Evolutionary conservation across 164 flowering plant genomes (phyloP), one percentile per base, ranked within the genome.

Genomic region (Nymphaea thermarum): DNA sequence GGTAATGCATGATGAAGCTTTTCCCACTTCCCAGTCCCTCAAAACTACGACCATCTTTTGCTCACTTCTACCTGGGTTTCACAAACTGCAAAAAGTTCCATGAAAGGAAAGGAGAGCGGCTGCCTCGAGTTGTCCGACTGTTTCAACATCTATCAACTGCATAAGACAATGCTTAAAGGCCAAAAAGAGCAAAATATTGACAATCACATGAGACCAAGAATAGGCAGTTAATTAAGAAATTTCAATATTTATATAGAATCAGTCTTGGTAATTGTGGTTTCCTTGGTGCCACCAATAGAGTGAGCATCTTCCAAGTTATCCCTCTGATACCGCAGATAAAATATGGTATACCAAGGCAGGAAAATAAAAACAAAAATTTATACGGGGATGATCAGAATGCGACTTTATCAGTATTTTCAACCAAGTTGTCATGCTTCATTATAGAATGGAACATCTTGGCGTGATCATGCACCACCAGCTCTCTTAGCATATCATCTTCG

Each of bases 401-500:
- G 14, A 51, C 57, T 4, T 15, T 8, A 51, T 51, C 57, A 8
- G 57, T 51, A 51, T 15, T 51, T 15, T 51, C 14, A 15, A 51
- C 8, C 11, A 51, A 51, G 57, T 51, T 51, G 57, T 51, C 57
- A 15, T 51, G 12, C 57, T 25, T 25, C 36, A 25, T 25, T 25
- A 25, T 25, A 25, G 36, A 25, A 51, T 51, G 57, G 57, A 10
- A 15, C 12, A 51, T 51, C 15, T 51, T 8, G 57, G 57, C 8
- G 57, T 78, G 79, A 70, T 90, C 97, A 67, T 80, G 88, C 67
- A 78, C 88, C 45, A 92, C 91, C n/a, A 95, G 86, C 72, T 86
- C 94, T 72, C 90, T 80, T 70, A 95, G 66, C 5, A 90, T 73
- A 18, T 89, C 91, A 67, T 94, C 99, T 67, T 90, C 98, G 10